Evolutionary conservation across 306 rosid genomes (phyloP), one percentile per base, ranked within the genome.

Genomic region (Prunus padus): DNA sequence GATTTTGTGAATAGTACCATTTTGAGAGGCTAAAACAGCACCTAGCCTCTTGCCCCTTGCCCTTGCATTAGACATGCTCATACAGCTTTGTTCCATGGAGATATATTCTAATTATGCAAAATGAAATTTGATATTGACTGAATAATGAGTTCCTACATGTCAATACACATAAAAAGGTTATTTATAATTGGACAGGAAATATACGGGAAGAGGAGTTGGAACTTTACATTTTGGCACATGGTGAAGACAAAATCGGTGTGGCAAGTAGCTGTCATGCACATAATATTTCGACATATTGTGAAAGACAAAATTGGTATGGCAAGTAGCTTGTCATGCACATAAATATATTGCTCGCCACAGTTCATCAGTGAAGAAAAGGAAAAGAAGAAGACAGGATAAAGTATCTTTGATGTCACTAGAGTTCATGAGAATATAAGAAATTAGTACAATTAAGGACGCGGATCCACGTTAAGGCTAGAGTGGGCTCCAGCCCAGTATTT

Each of bases 301-400:
- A n/a, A n/a, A n/a, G n/a, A n/a, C n/a, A n/a, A n/a, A n/a, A n/a
- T n/a, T n/a, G n/a, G n/a, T n/a, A n/a, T n/a, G n/a, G 4, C 65
- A 72, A 72, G 67, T 72, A 18, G 76, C 76, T 3, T 57, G 55
- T 44, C 77, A 59, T 46, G 77, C 69, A 3, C 59, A 60, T n/a
- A 73, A 73, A 19, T 73, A 33, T 16, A 42, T 59, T 67, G 55
- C 6, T 66, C 52, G 50, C 4, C 71, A 42, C 9, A 2, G 4
- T 8, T 13, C 25, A n/a, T 13, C 13, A n/a, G 1, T 54, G 60
- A 54, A 54, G 3, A 54, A n/a, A n/a, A 50, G 55, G 60, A n/a
- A n/a, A 22, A 54, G 20, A 50, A 14, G 4, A 50, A 54, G 25
- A 50, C n/a, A 14, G 1, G 55, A 54, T 11, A 2, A 18, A 54